Percentiles rank a stretch among this genome's conserved stretches.
These are phyloP conservation scores for Metschnikowia vanudenii DNA, from an alignment of 805 yeast species.

Conservation along the genomic window DNA sequence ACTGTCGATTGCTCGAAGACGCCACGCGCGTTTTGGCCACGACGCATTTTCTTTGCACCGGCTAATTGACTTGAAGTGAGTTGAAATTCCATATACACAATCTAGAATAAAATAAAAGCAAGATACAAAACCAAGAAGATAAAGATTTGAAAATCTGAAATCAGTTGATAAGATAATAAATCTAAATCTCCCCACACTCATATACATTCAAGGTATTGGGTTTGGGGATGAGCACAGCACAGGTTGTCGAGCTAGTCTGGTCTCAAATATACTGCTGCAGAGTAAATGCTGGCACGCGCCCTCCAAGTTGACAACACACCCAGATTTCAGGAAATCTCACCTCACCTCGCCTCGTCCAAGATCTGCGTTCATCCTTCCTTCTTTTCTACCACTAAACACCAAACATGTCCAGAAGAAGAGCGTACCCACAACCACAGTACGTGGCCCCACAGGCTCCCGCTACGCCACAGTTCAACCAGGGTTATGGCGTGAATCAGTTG, in stretches of 20 bases:
- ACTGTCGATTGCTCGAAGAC: too few species aligned
- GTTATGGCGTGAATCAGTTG: constrained; percentile 35
- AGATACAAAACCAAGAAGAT: too few species aligned
- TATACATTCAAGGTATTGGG: too few species aligned
- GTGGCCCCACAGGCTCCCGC: constrained; percentile 24
- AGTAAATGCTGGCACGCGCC: constrained; percentile 12
- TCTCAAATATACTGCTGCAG: constrained; percentile 4
- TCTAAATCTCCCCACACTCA: too few species aligned
- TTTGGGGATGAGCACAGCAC: too few species aligned
- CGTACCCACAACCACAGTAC: constrained; percentile 48
- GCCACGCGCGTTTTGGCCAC: too few species aligned
- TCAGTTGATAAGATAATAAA: too few species aligned
- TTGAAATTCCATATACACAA: background rate
- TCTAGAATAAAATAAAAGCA: too few species aligned
- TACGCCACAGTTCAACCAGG: constrained; percentile 18
- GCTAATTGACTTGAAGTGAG: too few species aligned
- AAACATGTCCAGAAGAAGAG: constrained; percentile 46
- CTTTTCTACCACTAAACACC: background rate
- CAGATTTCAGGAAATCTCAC: constrained; percentile 5
- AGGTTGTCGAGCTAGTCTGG: background rate
- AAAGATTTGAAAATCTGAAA: too few species aligned
- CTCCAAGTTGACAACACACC: constrained; percentile 15
- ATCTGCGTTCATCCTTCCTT: background rate
- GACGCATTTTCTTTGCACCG: too few species aligned
- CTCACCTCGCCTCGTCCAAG: background rate